Evolutionary conservation across 2,329 filamentous ascomycete species (phyloP).

Genomic region (Xylariaceae sp.): DNA sequence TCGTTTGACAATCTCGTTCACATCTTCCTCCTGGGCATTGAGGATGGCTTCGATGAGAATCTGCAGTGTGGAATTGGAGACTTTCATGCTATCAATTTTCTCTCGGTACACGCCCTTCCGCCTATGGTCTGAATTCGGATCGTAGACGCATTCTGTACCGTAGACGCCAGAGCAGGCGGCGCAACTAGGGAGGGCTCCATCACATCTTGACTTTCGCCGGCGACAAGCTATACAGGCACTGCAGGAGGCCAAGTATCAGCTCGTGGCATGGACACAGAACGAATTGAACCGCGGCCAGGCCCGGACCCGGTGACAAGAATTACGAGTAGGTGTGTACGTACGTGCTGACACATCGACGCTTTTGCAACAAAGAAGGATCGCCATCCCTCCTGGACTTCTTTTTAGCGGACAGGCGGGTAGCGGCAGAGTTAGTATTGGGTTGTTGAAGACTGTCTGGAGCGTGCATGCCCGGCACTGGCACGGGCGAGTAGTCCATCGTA

Average conservation of each 20-base stretch:
- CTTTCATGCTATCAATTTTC: constrained; percentile 83
- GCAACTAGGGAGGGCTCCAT: constrained; percentile 85
- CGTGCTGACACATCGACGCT: constrained; percentile 76
- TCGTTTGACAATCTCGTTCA: constrained; percentile 71
- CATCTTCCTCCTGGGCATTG: constrained; percentile 84
- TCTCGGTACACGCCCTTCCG: constrained; percentile 96
- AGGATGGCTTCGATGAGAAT: constrained; percentile 90
- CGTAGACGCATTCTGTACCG: constrained; percentile 84
- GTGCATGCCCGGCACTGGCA: constrained; percentile 22
- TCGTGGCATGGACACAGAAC: background rate
- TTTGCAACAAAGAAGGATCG: constrained; percentile 47
- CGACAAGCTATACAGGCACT: constrained; percentile 71
- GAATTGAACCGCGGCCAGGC: background rate
- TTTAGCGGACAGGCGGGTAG: constrained; percentile 30
- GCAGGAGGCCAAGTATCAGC: constrained; percentile 1
- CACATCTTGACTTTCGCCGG: constrained; percentile 79
- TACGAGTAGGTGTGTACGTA: constrained; percentile 18
- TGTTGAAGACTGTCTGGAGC: constrained; percentile 15
- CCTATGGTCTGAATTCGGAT: constrained; percentile 91
- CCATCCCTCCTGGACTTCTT: constrained; percentile 48
- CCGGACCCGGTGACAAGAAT: background rate
- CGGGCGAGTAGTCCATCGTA: constrained; percentile 26
- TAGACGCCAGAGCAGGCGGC: constrained; percentile 96
- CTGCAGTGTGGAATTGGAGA: constrained; percentile 79
- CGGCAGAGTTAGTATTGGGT: constrained; percentile 15